These are phyloP conservation scores for Yarrowia alimentaria DNA, from an alignment of 805 yeast species.

Conservation along the genomic window DNA sequence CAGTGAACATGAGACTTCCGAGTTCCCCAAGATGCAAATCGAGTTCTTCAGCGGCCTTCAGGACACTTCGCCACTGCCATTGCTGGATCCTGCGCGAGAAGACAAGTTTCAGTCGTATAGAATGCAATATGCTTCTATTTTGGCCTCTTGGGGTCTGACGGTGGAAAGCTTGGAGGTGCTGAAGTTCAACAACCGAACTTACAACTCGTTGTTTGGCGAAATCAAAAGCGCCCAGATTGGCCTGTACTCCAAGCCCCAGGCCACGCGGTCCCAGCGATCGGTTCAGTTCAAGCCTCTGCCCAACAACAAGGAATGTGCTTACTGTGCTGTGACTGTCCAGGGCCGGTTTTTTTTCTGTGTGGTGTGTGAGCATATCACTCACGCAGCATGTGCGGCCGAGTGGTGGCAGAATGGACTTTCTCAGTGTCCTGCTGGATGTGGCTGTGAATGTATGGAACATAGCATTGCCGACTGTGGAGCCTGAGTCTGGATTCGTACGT, in stretches of 20 bases:
- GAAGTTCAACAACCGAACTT: constrained; percentile 56
- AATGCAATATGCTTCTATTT: constrained; percentile 70
- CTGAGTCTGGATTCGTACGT: no score
- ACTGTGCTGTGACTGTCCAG: constrained; percentile 60
- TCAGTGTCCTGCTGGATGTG: constrained; percentile 85
- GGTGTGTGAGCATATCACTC: constrained; percentile 75
- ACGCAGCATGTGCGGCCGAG: constrained; percentile 68
- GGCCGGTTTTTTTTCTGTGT: constrained; percentile 67
- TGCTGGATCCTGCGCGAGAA: constrained; percentile 45
- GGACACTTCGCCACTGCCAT: constrained; percentile 35
- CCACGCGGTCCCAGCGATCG: constrained; percentile 8
- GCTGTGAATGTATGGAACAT: constrained; percentile 56
- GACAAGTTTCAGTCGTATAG: constrained; percentile 48
- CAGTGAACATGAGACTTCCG: background rate
- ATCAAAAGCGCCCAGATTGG: constrained; percentile 36
- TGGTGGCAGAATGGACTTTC: constrained; percentile 67
- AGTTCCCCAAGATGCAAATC: constrained; percentile 20
- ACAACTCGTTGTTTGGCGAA: constrained; percentile 29
- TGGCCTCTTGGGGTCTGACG: constrained; percentile 81
- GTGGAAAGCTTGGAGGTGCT: constrained; percentile 74
- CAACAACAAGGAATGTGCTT: constrained; percentile 49
- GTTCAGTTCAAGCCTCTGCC: constrained; percentile 28
- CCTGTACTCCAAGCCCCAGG: constrained; percentile 8
- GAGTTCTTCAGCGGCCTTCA: constrained; percentile 10
- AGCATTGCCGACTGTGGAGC: constrained; percentile 2